Conservation (phyloP, 1,284 basidiomycete genomes). For the Ceratobasidium sp. region DNA sequence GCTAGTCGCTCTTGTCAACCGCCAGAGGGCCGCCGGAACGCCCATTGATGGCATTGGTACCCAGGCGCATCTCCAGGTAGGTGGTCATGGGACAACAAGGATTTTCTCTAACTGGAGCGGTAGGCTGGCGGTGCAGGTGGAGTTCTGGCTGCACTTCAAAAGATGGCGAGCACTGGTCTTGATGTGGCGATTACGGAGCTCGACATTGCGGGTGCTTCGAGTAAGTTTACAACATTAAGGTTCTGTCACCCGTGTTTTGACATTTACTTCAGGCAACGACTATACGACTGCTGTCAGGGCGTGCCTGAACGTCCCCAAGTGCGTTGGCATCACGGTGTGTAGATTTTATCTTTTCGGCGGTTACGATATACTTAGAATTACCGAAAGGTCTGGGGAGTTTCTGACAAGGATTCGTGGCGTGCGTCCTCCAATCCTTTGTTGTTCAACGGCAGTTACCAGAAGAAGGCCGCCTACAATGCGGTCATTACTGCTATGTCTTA, state of each 20-base stretch:
- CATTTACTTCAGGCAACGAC: background rate
- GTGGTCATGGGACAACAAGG: background rate
- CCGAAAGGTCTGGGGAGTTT: too few relatives aligned
- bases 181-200: conserved; percentile 41
- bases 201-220: conserved; percentile 36
- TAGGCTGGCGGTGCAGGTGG: conserved; percentile 60
- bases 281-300: conserved; percentile 22
- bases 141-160: conserved; percentile 52
- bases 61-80: conserved; percentile 29
- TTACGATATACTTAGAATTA: too few relatives aligned
- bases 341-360: background rate
- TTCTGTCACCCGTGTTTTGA: background rate
- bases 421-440: conserved; percentile 32
- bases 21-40: conserved; percentile 21
- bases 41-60: too few relatives aligned
- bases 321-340: conserved; percentile 32
- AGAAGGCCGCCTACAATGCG: conserved; percentile 37
- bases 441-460: conserved; percentile 36
- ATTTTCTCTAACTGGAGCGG: conserved; percentile 40
- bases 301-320: conserved; percentile 6
- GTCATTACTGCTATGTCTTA: conserved; percentile 10
- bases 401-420: too few relatives aligned
- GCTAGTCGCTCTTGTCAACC: conserved; percentile 35
- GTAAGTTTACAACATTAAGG: background rate
- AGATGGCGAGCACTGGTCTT: conserved; percentile 21